These are phyloP conservation scores for Apiotrichum brassicae DNA, from an alignment of 1,284 basidiomycete genomes.

Conservation along the genomic window DNA sequence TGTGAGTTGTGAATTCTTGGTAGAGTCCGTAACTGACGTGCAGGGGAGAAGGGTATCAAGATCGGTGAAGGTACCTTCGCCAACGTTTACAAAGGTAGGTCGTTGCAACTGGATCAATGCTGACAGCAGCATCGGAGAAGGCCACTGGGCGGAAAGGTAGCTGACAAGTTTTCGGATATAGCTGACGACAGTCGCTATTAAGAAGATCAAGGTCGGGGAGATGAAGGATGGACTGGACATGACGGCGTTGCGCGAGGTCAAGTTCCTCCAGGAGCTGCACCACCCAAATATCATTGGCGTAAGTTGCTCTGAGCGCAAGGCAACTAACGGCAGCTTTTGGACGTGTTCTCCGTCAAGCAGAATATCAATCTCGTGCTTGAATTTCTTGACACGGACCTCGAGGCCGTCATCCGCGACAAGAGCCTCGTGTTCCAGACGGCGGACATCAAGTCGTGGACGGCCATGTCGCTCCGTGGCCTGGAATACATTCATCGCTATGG, in stretches of 20 bases:
- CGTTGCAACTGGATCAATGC: background rate
- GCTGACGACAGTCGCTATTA: slow-evolving; percentile 80
- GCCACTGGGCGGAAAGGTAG: slow-evolving; percentile 35
- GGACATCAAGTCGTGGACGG: slow-evolving; percentile 99
- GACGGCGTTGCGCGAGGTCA: slow-evolving; percentile 97
- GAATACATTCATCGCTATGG: slow-evolving; percentile 96
- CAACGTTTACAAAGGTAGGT: slow-evolving; percentile 83
- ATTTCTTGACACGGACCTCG: slow-evolving; percentile 94
- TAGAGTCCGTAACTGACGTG: slow-evolving; percentile 1
- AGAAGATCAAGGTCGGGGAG: slow-evolving; percentile 95
- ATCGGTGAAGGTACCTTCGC: slow-evolving; percentile 97
- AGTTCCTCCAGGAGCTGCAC: slow-evolving; percentile 86
- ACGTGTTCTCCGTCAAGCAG: slow-evolving; percentile 93
- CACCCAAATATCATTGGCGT: slow-evolving; percentile 96
- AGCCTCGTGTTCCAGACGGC: slow-evolving; percentile 84
- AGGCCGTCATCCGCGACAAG: slow-evolving; percentile 92
- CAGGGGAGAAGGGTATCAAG: slow-evolving; percentile 66
- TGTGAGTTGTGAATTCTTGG: slow-evolving; percentile 20
- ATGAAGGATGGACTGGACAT: slow-evolving; percentile 98
- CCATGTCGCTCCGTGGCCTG: slow-evolving; percentile 91
- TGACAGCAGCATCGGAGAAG: slow-evolving; percentile 28
- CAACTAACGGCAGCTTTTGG: slow-evolving; percentile 63
- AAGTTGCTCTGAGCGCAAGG: slow-evolving; percentile 12
- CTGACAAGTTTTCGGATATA: background rate
- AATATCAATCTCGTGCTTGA: slow-evolving; percentile 97